These are phyloP conservation scores for Tilletia caries DNA, from an alignment of 1,284 basidiomycete genomes.

Conservation along the genomic window DNA sequence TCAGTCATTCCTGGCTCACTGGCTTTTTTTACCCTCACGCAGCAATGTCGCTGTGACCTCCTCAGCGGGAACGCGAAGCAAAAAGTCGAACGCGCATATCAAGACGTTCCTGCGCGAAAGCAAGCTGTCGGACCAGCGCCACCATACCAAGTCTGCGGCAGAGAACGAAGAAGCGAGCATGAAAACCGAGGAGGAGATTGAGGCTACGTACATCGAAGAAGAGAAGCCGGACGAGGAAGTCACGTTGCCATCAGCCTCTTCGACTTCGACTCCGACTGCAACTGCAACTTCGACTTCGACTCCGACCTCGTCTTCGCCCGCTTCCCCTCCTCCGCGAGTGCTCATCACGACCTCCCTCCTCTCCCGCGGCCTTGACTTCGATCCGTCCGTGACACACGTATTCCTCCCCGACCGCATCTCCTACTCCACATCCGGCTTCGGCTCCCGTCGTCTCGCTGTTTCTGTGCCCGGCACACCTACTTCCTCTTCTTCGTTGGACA, in stretches of 20 bases:
- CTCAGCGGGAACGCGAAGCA: conserved; percentile 15
- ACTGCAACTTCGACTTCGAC: no score
- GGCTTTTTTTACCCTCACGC: neutral
- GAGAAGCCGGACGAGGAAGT: neutral
- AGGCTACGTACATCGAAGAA: neutral
- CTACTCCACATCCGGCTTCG: conserved; percentile 10
- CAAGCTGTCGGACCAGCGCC: neutral
- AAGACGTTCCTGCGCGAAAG: conserved; percentile 19
- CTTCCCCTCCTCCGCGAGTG: conserved; percentile 56
- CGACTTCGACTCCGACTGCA: no score
- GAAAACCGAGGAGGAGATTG: neutral
- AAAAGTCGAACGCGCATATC: conserved; percentile 18
- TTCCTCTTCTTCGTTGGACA: neutral
- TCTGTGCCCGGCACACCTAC: neutral
- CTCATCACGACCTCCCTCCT: conserved; percentile 83
- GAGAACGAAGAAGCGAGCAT: neutral
- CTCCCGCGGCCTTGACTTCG: conserved; percentile 84
- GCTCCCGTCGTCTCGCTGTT: neutral
- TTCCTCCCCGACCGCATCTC: conserved; percentile 25
- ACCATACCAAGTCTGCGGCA: neutral
- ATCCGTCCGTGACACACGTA: conserved; percentile 56
- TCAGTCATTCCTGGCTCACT: no score
- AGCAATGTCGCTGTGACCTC: conserved; percentile 24
- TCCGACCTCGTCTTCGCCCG: no score
- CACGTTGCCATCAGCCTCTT: no score